Base-by-base conservation (phyloP, 2,329 filamentous ascomycete species). In the Metarhizium guizhouense region DNA sequence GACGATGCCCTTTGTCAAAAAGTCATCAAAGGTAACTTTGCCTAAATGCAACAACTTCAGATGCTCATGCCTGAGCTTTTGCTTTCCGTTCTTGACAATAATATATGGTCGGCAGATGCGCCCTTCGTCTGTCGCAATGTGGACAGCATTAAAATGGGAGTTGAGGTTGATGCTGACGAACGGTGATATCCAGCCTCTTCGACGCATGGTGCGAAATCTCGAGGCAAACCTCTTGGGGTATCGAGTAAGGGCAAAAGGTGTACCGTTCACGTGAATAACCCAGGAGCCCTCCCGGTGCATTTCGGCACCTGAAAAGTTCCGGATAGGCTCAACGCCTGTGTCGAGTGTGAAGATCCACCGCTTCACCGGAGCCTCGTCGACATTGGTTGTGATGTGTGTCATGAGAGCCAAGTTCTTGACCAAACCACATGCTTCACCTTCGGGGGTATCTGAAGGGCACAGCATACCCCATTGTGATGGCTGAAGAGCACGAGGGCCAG, bases 401-500 rank as follows among this genome's bases (percentile, higher is more conserved):
- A 99, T 99, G 56, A 99, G 78, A 8, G 94, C 94, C 75, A 99
- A 73, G 67, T 99, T 99, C 78, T 99, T 99, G 63, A 99, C 92
- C 56, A 99, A 75, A 79, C 94, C 94, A 74, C 94, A 99, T 11
- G 94, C 92, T 76, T 99, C 94, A 73, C 94, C 94, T 85, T 99
- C 94, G 6, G 94, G 94, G 0, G 94, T 99, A 77, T 99, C 94
- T 11, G 94, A 95, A 0, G 92, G 88, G 68, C 94, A 99, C 54
- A 99, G 78, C 92, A 99, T 96, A 63, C 94, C 94, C 75, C 96
- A 99, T 63, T 99, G 94, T 1, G 94, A 99, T 6, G 94, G 92
- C 67, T 99, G 94, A 51, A 99, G 78, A 18, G 95, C 94, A 81
- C 94, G 86, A 64, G 95, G 94, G 61, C 95, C 95, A 67, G 87